phyloP scores from a whole-genome alignment of 345 rosid genomes.

The Punica granatum region DNA sequence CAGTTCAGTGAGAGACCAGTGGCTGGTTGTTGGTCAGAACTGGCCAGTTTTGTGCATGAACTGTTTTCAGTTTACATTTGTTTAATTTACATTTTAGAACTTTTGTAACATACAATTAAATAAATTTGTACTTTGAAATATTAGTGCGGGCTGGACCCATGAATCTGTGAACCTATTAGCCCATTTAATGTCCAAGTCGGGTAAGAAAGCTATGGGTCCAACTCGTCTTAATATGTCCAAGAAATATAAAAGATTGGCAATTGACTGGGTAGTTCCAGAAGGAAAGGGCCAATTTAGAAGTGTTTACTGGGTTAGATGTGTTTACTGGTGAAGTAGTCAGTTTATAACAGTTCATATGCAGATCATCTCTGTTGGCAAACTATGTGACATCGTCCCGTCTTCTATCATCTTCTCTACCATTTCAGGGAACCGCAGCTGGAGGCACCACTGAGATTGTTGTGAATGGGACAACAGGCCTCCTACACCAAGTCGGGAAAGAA shows the following conservation, averaged over 20 bases:
- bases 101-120: background rate
- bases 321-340: background rate
- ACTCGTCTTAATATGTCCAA: background rate
- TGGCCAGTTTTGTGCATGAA: background rate
- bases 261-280: background rate
- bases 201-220: background rate
- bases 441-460: constrained; percentile 87
- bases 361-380: background rate
- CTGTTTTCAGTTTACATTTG: background rate
- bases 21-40: background rate
- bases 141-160: background rate
- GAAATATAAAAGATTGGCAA: background rate
- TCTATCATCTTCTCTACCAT: background rate
- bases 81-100: background rate
- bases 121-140: too few species aligned
- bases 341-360: background rate
- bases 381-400: background rate
- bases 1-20: background rate
- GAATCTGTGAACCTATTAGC: background rate
- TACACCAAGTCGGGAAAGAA: constrained; percentile 69
- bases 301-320: background rate
- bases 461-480: constrained; percentile 60
- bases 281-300: background rate
- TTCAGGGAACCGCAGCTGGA: constrained; percentile 86
- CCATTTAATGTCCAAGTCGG: background rate